Evolutionary conservation across 2,329 filamentous ascomycete genomes (phyloP).

Genomic region (Colletotrichum echinochloae): DNA sequence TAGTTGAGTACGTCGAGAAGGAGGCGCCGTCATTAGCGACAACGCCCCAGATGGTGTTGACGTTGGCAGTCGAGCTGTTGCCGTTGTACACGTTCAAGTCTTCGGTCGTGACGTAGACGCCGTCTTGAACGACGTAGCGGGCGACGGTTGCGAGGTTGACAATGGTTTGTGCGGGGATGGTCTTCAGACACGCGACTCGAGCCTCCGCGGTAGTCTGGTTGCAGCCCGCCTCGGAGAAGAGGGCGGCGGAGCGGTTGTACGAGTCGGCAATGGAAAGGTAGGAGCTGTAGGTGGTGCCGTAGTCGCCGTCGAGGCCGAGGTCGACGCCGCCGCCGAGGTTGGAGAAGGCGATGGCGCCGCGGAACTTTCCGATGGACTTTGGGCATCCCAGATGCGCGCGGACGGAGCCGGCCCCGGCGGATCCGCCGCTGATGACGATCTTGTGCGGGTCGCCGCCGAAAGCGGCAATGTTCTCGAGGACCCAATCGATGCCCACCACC

Average conservation of each 20-base stretch:
- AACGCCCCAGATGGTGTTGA: neutral
- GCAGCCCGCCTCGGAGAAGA: neutral
- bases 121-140: neutral
- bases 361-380: constrained; percentile 58
- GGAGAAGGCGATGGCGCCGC: constrained; percentile 61
- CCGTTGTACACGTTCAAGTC: neutral
- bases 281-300: neutral
- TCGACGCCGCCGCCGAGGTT: constrained; percentile 65
- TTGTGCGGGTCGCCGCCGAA: constrained; percentile 48
- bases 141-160: neutral
- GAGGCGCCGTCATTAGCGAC: neutral
- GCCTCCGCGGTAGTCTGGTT: neutral
- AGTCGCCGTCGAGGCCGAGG: constrained; percentile 49
- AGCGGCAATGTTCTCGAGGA: constrained; percentile 48
- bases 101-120: neutral
- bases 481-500: constrained; percentile 51
- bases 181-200: neutral
- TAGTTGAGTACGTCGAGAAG: neutral
- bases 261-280: neutral
- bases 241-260: neutral
- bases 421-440: constrained; percentile 51
- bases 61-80: neutral
- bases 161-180: neutral
- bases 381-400: constrained; percentile 62
- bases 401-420: constrained; percentile 63